phyloP scores from a whole-genome alignment of 2,329 filamentous ascomycete genomes.

The Fusarium poae region DNA sequence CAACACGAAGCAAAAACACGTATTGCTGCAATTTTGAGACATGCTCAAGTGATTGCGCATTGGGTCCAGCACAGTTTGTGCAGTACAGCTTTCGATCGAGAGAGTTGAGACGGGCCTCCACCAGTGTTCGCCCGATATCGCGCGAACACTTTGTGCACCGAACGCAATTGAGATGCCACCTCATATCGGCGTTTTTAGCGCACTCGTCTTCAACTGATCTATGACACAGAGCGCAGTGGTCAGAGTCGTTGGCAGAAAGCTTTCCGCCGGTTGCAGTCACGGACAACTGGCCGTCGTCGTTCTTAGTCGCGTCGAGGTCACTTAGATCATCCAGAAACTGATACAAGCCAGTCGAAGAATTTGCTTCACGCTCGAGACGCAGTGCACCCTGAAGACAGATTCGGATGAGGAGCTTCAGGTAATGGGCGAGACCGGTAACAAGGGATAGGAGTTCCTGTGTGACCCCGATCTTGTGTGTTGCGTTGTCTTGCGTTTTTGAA shows the following conservation, averaged over 20 bases:
- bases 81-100: conserved; percentile 79
- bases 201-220: conserved; percentile 97
- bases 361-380: conserved; percentile 87
- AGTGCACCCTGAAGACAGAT: conserved; percentile 96
- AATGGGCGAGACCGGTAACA: conserved; percentile 95
- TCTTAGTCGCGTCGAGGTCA: conserved; percentile 82
- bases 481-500: conserved; percentile 93
- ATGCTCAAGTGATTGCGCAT: conserved; percentile 71
- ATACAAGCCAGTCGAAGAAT: conserved; percentile 79
- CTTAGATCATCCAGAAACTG: conserved; percentile 86
- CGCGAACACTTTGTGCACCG: conserved; percentile 75
- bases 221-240: conserved; percentile 85
- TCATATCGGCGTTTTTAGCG: conserved; percentile 76
- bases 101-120: conserved; percentile 78
- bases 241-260: conserved; percentile 80
- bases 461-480: conserved; percentile 90
- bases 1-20: conserved; percentile 91
- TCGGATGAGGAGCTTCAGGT: conserved; percentile 95
- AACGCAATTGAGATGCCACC: conserved; percentile 88
- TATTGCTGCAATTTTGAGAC: conserved; percentile 94
- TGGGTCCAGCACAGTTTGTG: conserved; percentile 71
- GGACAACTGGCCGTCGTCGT: conserved; percentile 76
- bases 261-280: conserved; percentile 73
- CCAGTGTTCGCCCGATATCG: conserved; percentile 76
- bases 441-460: conserved; percentile 98